phyloP scores from a whole-genome alignment of 768 basidiomycete species.

The Cubamyces lactineus region DNA sequence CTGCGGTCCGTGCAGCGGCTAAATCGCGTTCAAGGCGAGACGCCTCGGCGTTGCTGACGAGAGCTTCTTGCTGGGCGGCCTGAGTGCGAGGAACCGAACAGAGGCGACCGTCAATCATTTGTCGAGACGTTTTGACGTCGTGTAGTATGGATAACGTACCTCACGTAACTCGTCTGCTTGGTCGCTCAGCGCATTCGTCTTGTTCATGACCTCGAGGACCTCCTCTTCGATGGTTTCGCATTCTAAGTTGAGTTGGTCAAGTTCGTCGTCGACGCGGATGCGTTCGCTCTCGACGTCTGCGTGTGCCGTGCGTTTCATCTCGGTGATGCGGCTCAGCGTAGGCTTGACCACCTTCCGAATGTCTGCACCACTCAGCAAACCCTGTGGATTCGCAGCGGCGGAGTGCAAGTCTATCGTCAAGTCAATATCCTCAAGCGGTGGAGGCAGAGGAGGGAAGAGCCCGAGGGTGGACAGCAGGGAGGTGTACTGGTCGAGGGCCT shows the following conservation, averaged over 20 bases:
- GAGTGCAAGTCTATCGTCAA: constrained; percentile 83
- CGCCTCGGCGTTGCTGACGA: constrained; percentile 67
- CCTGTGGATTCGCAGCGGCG: constrained; percentile 69
- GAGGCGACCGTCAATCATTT: not conserved
- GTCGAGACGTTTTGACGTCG: not conserved
- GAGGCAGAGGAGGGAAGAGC: constrained; percentile 72
- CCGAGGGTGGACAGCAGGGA: constrained; percentile 74
- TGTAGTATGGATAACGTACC: constrained; percentile 45
- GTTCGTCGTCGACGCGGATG: constrained; percentile 80
- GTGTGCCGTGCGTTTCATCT: constrained; percentile 69
- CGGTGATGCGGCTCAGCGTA: constrained; percentile 70
- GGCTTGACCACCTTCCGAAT: constrained; percentile 77
- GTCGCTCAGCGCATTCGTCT: constrained; percentile 67
- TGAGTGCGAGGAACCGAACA: constrained; percentile 33
- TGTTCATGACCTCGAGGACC: constrained; percentile 71
- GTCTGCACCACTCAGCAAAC: constrained; percentile 69
- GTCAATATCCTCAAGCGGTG: constrained; percentile 72
- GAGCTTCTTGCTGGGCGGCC: constrained; percentile 79
- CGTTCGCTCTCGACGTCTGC: constrained; percentile 75
- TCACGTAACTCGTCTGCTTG: constrained; percentile 84
- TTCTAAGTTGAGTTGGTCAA: constrained; percentile 74
- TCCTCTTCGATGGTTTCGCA: constrained; percentile 86
- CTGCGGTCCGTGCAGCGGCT: constrained; percentile 73
- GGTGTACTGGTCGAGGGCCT: constrained; percentile 79
- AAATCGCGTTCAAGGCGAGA: constrained; percentile 70